Conservation (phyloP, 345 rosid species). For the Acer campestre region DNA sequence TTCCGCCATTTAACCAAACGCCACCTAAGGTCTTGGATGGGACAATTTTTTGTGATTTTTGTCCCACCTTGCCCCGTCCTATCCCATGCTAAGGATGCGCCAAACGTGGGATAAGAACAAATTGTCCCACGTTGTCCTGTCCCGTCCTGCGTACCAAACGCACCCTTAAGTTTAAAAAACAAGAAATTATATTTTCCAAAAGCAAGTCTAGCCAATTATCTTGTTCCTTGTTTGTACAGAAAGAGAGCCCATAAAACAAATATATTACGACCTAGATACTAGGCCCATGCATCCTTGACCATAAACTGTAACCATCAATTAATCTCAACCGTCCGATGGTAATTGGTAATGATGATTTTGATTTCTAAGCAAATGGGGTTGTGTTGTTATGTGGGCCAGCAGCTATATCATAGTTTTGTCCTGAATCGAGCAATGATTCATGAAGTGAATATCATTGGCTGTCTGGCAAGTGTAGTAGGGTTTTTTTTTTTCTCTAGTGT, state of each 20-base stretch:
- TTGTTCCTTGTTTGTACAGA: not conserved
- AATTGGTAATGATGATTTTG: not conserved
- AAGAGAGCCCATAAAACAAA: not conserved
- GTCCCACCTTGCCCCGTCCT: too few relatives aligned
- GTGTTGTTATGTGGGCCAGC: not conserved
- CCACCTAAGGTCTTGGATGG: too few relatives aligned
- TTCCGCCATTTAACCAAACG: too few relatives aligned
- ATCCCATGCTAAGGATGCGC: too few relatives aligned
- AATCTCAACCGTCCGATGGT: constrained; percentile 11
- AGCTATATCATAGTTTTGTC: not conserved
- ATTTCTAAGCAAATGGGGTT: not conserved
- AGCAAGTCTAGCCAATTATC: not conserved
- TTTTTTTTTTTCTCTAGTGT: not conserved
- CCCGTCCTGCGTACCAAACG: too few relatives aligned
- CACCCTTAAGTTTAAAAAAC: too few relatives aligned
- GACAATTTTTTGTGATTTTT: too few relatives aligned
- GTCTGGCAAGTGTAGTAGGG: not conserved
- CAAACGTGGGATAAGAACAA: too few relatives aligned
- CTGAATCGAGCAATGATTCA: not conserved
- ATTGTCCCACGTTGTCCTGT: too few relatives aligned
- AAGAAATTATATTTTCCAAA: not conserved
- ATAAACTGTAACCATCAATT: constrained; percentile 1
- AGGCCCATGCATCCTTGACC: not conserved
- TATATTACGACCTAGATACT: not conserved
- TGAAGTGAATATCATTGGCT: not conserved